Base-by-base conservation (phyloP, 2,329 filamentous ascomycete species). In the Aspergillus ruber region DNA sequence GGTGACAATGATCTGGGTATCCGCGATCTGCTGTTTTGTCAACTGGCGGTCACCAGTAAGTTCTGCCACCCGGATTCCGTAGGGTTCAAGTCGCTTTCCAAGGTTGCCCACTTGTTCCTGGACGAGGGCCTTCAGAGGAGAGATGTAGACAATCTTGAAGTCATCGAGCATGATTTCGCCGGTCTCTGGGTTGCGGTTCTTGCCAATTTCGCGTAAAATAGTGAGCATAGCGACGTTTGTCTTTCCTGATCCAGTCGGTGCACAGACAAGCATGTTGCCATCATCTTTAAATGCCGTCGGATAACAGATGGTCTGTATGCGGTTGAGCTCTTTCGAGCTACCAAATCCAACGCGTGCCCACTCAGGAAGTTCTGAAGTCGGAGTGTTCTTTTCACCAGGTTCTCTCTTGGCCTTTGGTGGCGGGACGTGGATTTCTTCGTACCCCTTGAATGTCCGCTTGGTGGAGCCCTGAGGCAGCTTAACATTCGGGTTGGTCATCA, bases 401-500 rank as follows among this genome's bases (percentile, higher is more conserved):
- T 94, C 89, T 55, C 80, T 84, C 52, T 86, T 89, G 58, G 88
- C 85, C 73, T 95, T 95, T 1, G 94, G 94, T 4, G 89, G 82
- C 6, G 93, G 93, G 3, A 98, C 90, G 64, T 98, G 93, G 49
- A 97, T 96, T 64, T 98, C 93, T 69, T 98, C 93, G 58, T 97
- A 98, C 29, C 93, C 93, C 69, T 98, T 98, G 73, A 96, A 96
- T 0, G 88, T 89, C 42, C 90, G 82, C 69, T 97, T 96, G 0
- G 88, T 96, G 2, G 93, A 95, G 9, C 93, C 93, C 65, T 95
- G 89, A 0, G 93, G 93, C 17, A 98, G 78, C 53, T 87, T 86
- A 42, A 98, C 93, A 64, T 90, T 96, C 6, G 90, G 87, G 60
- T 98, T 98, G n/a, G 93, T 97, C 91, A 97, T 98, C 39, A 98